These are phyloP conservation scores for Elsinoe fawcettii DNA, from an alignment of 2,329 filamentous ascomycete species.

Conservation along the genomic window DNA sequence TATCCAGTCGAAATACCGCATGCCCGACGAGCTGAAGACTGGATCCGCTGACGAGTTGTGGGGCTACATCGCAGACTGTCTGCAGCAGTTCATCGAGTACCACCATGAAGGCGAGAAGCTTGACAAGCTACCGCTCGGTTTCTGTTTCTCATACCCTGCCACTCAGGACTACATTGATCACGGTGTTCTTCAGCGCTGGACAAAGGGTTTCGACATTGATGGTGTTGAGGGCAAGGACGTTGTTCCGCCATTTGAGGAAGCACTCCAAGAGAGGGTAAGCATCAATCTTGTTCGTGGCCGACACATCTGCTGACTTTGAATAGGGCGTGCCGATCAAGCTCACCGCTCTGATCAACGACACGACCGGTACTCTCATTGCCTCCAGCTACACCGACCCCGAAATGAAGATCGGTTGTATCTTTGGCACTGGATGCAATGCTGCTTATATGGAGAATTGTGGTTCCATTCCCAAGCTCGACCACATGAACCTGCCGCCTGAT, in stretches of 20 bases:
- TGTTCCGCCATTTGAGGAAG: constrained; percentile 77
- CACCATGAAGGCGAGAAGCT: constrained; percentile 65
- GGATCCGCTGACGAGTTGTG: constrained; percentile 78
- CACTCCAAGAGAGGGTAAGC: constrained; percentile 58
- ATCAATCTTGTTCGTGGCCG: constrained; percentile 7
- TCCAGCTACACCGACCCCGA: constrained; percentile 91
- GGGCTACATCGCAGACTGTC: constrained; percentile 89
- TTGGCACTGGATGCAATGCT: constrained; percentile 95
- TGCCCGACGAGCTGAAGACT: constrained; percentile 87
- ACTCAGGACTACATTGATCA: constrained; percentile 91
- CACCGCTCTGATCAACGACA: constrained; percentile 92
- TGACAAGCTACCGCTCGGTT: constrained; percentile 69
- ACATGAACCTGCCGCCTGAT: constrained; percentile 79
- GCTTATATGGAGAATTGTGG: constrained; percentile 95
- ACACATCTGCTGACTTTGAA: constrained; percentile 18
- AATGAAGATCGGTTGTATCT: constrained; percentile 96
- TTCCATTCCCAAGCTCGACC: constrained; percentile 84
- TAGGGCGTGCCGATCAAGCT: constrained; percentile 86
- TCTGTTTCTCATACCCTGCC: constrained; percentile 93
- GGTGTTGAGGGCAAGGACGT: constrained; percentile 88
- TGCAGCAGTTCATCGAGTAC: constrained; percentile 81
- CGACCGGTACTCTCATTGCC: constrained; percentile 91
- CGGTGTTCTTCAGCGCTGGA: constrained; percentile 89
- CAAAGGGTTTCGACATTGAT: constrained; percentile 91
- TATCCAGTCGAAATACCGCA: constrained; percentile 90